Conservation (phyloP, 352 stramenopile genomes). For the Pythium sukuiense region DNA sequence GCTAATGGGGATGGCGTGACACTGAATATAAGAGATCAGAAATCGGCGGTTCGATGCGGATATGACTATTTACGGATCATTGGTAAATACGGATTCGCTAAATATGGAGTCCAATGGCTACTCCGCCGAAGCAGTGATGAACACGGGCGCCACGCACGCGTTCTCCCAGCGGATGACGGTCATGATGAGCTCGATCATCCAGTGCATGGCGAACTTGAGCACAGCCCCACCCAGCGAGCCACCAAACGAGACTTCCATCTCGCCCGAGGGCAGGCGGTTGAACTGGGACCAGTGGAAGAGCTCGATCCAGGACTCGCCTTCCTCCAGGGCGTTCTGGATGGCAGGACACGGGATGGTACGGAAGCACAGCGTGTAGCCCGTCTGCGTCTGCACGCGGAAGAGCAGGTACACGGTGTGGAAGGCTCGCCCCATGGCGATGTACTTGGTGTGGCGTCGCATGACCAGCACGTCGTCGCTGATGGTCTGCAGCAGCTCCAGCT, state of each 20-base stretch:
- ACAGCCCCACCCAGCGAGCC: slow-evolving; percentile 52
- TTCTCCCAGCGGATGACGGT: slow-evolving; percentile 71
- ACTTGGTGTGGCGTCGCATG: slow-evolving; percentile 58
- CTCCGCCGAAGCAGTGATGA: slow-evolving; percentile 26
- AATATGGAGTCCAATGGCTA: not conserved
- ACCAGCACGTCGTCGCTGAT: slow-evolving; percentile 53
- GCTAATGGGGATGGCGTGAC: no score
- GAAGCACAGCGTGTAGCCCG: slow-evolving; percentile 65
- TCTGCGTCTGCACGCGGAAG: slow-evolving; percentile 55
- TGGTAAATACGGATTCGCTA: not conserved
- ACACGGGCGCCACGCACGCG: slow-evolving; percentile 50
- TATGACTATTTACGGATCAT: not conserved
- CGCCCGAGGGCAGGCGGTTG: slow-evolving; percentile 27
- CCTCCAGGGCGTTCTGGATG: slow-evolving; percentile 49
- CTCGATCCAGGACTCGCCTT: slow-evolving; percentile 58
- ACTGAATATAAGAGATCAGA: not conserved
- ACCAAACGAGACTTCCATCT: slow-evolving; percentile 50
- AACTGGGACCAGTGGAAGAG: slow-evolving; percentile 69
- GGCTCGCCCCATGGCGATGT: slow-evolving; percentile 41
- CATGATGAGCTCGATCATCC: slow-evolving; percentile 81
- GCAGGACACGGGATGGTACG: slow-evolving; percentile 53
- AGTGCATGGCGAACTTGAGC: slow-evolving; percentile 66
- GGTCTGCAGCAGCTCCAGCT: slow-evolving; percentile 48
- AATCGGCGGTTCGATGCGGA: not conserved
- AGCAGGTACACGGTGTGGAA: slow-evolving; percentile 78